Evolutionary conservation across 345 rosid species (phyloP).

Genomic region (Lumnitzera littorea): DNA sequence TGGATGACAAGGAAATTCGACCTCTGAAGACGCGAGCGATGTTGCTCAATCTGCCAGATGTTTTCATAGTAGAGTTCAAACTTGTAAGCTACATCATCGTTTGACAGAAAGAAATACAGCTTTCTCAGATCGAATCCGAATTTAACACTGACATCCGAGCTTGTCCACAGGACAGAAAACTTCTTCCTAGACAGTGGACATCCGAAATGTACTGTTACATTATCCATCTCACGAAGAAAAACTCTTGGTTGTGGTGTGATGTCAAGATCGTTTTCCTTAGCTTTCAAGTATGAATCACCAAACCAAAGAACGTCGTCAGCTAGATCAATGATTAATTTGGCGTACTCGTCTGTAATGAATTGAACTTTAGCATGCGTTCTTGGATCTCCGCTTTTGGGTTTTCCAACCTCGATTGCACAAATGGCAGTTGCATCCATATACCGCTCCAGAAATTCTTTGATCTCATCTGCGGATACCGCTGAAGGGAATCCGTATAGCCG

Average conservation of each 20-base stretch:
- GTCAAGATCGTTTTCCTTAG: neutral
- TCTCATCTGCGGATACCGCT: neutral
- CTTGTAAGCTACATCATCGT: slow-evolving; percentile 9
- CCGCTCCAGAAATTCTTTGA: slow-evolving; percentile 17
- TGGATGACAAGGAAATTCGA: slow-evolving; percentile 22
- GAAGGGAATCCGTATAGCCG: slow-evolving; percentile 13
- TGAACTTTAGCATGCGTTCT: slow-evolving; percentile 19
- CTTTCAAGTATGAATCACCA: slow-evolving; percentile 14
- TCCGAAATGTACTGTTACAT: slow-evolving; percentile 21
- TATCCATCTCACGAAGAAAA: slow-evolving; percentile 2
- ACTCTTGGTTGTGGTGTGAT: slow-evolving; percentile 8
- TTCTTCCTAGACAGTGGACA: slow-evolving; percentile 12
- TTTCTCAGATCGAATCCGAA: slow-evolving; percentile 15
- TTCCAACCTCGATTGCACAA: slow-evolving; percentile 4
- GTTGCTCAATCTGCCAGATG: slow-evolving; percentile 24
- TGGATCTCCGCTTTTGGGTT: slow-evolving; percentile 4
- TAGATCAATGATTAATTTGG: neutral
- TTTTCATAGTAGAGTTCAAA: slow-evolving; percentile 30
- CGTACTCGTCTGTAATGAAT: slow-evolving; percentile 11
- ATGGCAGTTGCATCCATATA: slow-evolving; percentile 10
- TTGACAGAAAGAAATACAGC: slow-evolving; percentile 16
- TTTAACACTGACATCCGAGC: slow-evolving; percentile 11
- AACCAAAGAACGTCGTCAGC: slow-evolving; percentile 15
- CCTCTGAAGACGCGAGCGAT: neutral
- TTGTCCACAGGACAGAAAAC: slow-evolving; percentile 24